phyloP scores from a whole-genome alignment of 2,329 filamentous ascomycete species.

The Talaromyces verruculosus region DNA sequence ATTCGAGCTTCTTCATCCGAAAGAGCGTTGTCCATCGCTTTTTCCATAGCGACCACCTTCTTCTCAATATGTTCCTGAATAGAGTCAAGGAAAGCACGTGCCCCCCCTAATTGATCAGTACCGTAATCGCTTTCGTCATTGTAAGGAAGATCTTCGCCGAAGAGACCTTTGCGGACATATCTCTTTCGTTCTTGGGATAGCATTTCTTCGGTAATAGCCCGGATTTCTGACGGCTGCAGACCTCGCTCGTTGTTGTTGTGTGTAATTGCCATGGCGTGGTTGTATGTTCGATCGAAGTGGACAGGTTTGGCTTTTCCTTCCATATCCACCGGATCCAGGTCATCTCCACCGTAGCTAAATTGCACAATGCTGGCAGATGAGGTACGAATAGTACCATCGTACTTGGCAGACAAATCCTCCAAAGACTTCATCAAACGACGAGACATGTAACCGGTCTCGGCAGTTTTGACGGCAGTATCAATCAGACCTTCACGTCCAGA shows the following conservation, averaged over 20 bases:
- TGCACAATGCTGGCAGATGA: slow-evolving; percentile 87
- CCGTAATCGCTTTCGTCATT: slow-evolving; percentile 66
- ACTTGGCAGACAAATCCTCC: slow-evolving; percentile 89
- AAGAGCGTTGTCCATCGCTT: slow-evolving; percentile 34
- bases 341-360: slow-evolving; percentile 96
- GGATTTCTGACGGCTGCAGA: slow-evolving; percentile 72
- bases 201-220: slow-evolving; percentile 64
- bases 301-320: slow-evolving; percentile 91
- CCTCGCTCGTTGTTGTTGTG: slow-evolving; percentile 75
- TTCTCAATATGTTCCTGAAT: slow-evolving; percentile 70
- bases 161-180: slow-evolving; percentile 62
- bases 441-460: slow-evolving; percentile 99
- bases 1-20: slow-evolving; percentile 35
- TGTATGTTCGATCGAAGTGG: slow-evolving; percentile 87
- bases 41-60: slow-evolving; percentile 61
- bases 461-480: slow-evolving; percentile 98
- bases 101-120: slow-evolving; percentile 77
- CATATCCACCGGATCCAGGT: slow-evolving; percentile 95
- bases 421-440: slow-evolving; percentile 96
- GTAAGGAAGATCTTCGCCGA: slow-evolving; percentile 65
- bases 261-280: slow-evolving; percentile 71
- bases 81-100: slow-evolving; percentile 75
- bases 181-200: slow-evolving; percentile 67
- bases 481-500: slow-evolving; percentile 97
- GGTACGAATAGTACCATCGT: slow-evolving; percentile 92